phyloP scores from a whole-genome alignment of 2,329 filamentous ascomycete species.

The Aureobasidium sp. region DNA sequence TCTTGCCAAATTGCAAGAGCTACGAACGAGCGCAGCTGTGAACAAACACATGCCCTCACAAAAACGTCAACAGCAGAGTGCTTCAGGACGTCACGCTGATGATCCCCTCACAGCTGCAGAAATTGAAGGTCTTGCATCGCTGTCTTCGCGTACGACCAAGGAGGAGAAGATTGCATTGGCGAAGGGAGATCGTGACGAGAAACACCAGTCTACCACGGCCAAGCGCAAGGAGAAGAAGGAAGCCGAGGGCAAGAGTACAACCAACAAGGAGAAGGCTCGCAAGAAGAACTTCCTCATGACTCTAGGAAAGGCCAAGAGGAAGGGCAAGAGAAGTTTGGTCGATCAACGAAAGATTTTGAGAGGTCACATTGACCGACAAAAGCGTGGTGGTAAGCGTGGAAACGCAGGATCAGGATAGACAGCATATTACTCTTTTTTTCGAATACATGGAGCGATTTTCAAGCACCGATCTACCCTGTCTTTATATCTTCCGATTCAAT shows the following conservation, averaged over 20 bases:
- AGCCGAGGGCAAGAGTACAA: constrained; percentile 85
- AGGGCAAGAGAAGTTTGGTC: constrained; percentile 87
- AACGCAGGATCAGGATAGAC: constrained; percentile 38
- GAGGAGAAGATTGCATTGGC: constrained; percentile 81
- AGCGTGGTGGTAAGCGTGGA: constrained; percentile 72
- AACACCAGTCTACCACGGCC: constrained; percentile 75
- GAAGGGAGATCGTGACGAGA: constrained; percentile 63
- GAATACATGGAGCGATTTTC: no score
- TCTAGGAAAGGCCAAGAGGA: constrained; percentile 86
- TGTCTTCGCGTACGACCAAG: constrained; percentile 74
- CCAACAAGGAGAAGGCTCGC: constrained; percentile 91
- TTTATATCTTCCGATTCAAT: no score
- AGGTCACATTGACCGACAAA: constrained; percentile 73
- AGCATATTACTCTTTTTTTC: background rate
- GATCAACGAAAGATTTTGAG: constrained; percentile 74
- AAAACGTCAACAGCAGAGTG: constrained; percentile 27
- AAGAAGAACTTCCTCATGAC: constrained; percentile 99
- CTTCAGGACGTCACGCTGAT: constrained; percentile 58
- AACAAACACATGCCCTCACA: constrained; percentile 47
- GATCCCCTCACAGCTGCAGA: constrained; percentile 84
- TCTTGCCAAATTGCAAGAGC: constrained; percentile 85
- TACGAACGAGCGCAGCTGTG: constrained; percentile 65
- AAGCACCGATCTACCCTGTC: no score
- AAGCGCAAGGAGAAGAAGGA: constrained; percentile 81
- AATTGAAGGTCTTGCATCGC: constrained; percentile 75